Conservation (phyloP, 192 early-diverging fungal species). For the Lobosporangium transversale region DNA sequence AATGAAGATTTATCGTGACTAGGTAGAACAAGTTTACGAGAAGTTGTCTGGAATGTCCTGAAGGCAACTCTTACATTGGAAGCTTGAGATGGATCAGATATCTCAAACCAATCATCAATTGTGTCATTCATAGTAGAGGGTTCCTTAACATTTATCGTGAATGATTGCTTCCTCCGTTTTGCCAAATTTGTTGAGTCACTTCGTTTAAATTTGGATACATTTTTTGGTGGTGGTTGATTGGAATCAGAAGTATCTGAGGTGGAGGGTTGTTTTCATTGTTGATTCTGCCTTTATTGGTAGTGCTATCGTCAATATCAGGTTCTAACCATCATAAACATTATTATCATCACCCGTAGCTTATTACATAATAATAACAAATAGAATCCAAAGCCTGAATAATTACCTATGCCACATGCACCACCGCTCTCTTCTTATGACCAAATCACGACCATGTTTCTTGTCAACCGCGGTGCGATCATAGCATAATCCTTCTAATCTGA, state of each 20-base stretch:
- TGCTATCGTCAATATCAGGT: no score
- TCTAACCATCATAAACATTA: no score
- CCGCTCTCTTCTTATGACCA: background rate
- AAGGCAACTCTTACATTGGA: background rate
- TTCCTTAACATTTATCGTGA: background rate
- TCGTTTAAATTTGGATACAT: background rate
- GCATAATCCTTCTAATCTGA: background rate
- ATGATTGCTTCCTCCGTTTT: background rate
- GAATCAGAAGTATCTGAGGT: background rate
- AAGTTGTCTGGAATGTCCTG: background rate
- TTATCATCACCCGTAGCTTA: no score
- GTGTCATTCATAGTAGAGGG: background rate
- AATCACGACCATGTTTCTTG: background rate
- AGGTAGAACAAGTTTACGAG: background rate
- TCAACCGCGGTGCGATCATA: background rate
- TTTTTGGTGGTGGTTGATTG: background rate
- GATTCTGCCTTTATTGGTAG: no score
- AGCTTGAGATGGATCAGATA: background rate
- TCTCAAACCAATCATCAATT: background rate
- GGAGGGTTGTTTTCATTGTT: no score
- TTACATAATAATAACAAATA: no score
- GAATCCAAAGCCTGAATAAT: no score
- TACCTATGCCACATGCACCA: background rate
- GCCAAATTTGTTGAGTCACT: background rate
- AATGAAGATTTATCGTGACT: background rate